Evolutionary conservation across 768 basidiomycete species (phyloP).

Genomic region (Podaxis mareebaensis): DNA sequence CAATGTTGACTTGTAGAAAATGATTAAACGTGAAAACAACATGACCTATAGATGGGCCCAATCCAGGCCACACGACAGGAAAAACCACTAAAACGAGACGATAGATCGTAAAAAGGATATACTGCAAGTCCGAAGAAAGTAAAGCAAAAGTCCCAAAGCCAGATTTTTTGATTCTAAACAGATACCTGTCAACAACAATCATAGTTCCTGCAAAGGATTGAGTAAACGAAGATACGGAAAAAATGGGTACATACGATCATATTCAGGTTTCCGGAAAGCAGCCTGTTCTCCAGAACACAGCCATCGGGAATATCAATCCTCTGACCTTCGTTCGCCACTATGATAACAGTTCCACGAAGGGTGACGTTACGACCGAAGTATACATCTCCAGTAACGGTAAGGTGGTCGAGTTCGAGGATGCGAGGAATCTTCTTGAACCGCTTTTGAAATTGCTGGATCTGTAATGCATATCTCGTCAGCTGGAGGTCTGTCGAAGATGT

Average conservation of each 20-base stretch:
- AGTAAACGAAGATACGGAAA: neutral
- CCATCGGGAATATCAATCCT: constrained; percentile 85
- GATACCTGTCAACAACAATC: constrained; percentile 14
- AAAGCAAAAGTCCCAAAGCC: constrained; percentile 3
- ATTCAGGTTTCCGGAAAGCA: constrained; percentile 83
- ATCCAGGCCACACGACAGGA: neutral
- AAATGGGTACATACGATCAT: constrained; percentile 57
- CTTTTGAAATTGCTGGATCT: constrained; percentile 89
- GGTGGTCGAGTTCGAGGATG: constrained; percentile 89
- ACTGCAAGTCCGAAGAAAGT: constrained; percentile 4
- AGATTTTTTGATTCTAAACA: neutral
- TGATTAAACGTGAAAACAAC: constrained; percentile 1
- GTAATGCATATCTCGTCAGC: neutral
- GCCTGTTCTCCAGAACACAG: constrained; percentile 72
- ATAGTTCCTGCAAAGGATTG: constrained; percentile 30
- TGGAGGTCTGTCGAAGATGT: neutral
- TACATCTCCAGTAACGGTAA: constrained; percentile 92
- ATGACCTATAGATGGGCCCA: neutral
- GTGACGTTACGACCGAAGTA: constrained; percentile 87
- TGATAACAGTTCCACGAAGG: constrained; percentile 87
- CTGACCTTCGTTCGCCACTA: constrained; percentile 82
- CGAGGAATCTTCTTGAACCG: constrained; percentile 94
- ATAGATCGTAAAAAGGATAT: constrained; percentile 6
- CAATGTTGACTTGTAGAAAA: neutral
- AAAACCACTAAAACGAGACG: neutral